Base-by-base conservation (phyloP, 768 basidiomycete species). In the Hydnomerulius pinastri region DNA sequence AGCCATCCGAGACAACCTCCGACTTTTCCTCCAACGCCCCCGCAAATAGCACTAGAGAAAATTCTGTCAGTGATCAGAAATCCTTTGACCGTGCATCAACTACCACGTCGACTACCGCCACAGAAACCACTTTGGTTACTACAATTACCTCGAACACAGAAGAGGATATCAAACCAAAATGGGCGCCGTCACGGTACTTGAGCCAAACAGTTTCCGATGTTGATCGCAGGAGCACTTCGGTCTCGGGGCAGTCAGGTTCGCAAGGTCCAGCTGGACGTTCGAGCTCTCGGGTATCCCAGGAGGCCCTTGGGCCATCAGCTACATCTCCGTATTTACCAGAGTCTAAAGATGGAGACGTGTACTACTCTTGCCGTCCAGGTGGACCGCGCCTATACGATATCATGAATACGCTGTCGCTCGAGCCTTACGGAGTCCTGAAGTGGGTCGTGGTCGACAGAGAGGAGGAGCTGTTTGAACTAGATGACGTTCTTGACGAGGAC, bases 401-500 rank as follows among this genome's bases (percentile, higher is more conserved):
- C 6, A 61, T 91, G 35, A 76, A 76, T 13, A 78, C 77, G 5
- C 64, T 87, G 11, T 77, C 87, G 0, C 63, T 86, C 58, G 79
- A 83, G 23, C 70, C 68, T 4, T 90, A 78, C 52, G 90, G 90
- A 3, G 68, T 87, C 2, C 73, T 87, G 36, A 76, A 77, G 3
- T 91, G 89, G 89, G 72, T 77, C 32, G 73, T 92, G 7, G 43
- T 86, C 7, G 87, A 90, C 51, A 70, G 80, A 33, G 88, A 91
- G 59, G 90, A 90, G 42, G 88, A 90, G 54, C 73, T 91, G 0
- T 90, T 81, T 49, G 85, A 89, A 53, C 70, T 78, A 38, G 84
- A 87, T 52, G 83, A 90, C 58, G 72, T 90, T 10, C 73, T 73
- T 33, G 87, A 89, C 49, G 86, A 90, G 54, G 81, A 86, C 50